Conservation (phyloP, 1,284 basidiomycete genomes). For the Pulveroboletus sp. region DNA sequence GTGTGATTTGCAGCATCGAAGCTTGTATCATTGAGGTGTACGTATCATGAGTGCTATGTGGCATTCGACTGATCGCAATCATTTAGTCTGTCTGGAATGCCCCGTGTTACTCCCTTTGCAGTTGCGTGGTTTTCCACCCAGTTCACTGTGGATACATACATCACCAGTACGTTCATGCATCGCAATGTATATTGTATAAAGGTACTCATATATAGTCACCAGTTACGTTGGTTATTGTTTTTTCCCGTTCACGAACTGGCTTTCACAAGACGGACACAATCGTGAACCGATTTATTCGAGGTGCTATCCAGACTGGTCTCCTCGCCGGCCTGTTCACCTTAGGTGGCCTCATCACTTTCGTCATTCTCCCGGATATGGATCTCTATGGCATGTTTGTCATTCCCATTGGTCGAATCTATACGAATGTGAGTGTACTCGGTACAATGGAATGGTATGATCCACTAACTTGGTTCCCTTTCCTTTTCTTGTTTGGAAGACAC, state of each 20-base stretch:
- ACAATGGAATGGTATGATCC: background rate
- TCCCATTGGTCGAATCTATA: constrained; percentile 39
- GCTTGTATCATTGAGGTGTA: constrained; percentile 43
- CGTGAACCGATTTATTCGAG: constrained; percentile 47
- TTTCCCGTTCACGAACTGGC: constrained; percentile 39
- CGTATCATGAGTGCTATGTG: constrained; percentile 14
- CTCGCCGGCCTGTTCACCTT: constrained; percentile 48
- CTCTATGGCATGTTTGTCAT: constrained; percentile 36
- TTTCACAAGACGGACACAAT: constrained; percentile 47
- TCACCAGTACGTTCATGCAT: too few species aligned
- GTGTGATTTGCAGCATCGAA: constrained; percentile 41
- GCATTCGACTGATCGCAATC: background rate
- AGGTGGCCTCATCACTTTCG: constrained; percentile 45
- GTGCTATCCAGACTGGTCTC: constrained; percentile 48
- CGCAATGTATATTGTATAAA: too few species aligned
- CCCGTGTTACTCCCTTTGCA: too few species aligned
- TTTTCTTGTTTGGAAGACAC: background rate
- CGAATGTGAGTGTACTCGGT: constrained; percentile 27
- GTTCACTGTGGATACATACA: too few species aligned
- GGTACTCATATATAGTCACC: too few species aligned
- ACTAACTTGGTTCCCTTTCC: background rate
- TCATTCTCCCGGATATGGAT: constrained; percentile 27
- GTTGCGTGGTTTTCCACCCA: too few species aligned
- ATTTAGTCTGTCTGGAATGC: constrained; percentile 2
- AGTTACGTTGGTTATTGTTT: too few species aligned